Conservation (phyloP, 2,329 filamentous ascomycete genomes). For the Monosporascus sp. region DNA sequence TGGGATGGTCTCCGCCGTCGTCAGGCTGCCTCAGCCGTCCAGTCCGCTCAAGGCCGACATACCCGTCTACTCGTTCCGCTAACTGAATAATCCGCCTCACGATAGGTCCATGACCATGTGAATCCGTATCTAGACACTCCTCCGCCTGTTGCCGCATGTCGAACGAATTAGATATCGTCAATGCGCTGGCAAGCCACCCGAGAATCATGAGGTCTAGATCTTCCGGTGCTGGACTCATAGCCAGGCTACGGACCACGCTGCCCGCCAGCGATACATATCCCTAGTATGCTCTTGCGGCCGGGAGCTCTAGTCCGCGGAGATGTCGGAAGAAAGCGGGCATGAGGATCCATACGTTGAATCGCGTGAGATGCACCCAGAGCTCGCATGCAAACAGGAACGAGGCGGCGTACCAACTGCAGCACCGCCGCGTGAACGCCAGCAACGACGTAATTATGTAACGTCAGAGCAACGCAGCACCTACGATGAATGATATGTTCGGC, state of each 20-base stretch:
- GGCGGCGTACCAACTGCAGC: constrained; percentile 9
- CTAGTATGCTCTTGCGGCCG: neutral
- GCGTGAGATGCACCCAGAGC: constrained; percentile 14
- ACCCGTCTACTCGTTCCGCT: constrained; percentile 5
- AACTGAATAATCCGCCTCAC: constrained; percentile 2
- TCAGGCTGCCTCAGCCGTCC: neutral
- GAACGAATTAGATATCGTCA: constrained; percentile 17
- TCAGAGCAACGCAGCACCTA: constrained; percentile 14
- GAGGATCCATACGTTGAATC: constrained; percentile 19
- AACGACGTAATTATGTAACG: constrained; percentile 13
- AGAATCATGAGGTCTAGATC: constrained; percentile 13
- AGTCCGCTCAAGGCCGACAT: constrained; percentile 8
- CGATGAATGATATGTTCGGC: constrained; percentile 14
- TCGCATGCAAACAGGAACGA: constrained; percentile 16
- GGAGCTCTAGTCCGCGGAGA: constrained; percentile 4
- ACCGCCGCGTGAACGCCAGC: constrained; percentile 9
- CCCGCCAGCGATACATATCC: neutral
- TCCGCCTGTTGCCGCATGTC: constrained; percentile 13
- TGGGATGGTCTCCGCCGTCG: neutral
- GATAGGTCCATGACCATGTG: constrained; percentile 3
- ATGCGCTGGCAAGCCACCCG: constrained; percentile 16
- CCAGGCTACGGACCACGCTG: constrained; percentile 1
- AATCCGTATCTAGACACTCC: constrained; percentile 4
- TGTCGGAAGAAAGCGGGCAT: constrained; percentile 14
- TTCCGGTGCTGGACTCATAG: constrained; percentile 8